These are phyloP conservation scores for Coix lacrymajobi DNA, from an alignment of 176 grass and related monocot genomes.

Conservation along the genomic window DNA sequence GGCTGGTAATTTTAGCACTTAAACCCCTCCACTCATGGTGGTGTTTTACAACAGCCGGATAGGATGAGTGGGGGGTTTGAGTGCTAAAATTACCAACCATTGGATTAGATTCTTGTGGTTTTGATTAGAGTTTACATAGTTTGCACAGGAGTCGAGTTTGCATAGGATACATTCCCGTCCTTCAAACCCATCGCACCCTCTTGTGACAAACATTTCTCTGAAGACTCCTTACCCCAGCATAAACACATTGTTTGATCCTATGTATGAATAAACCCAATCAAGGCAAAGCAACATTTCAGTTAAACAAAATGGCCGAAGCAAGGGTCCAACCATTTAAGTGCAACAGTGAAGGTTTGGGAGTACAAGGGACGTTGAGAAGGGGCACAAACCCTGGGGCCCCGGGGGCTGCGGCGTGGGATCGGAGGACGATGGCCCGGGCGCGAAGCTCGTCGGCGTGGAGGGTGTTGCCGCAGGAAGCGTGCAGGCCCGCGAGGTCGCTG, in stretches of 20 bases:
- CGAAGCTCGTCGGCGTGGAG: constrained; percentile 69
- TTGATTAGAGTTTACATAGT: too few relatives aligned
- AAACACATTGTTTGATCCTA: background rate
- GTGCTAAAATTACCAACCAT: too few relatives aligned
- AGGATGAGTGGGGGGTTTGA: too few relatives aligned
- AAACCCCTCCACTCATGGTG: too few relatives aligned
- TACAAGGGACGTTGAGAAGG: background rate
- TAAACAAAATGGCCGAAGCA: background rate
- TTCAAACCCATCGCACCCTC: background rate
- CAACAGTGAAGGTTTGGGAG: background rate
- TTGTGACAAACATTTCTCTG: constrained; percentile 23
- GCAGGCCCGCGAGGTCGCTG: constrained; percentile 63
- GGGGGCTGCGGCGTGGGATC: constrained; percentile 23
- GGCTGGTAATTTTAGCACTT: too few relatives aligned
- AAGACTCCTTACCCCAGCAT: constrained; percentile 17
- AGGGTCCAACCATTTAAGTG: background rate
- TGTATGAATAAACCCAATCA: background rate
- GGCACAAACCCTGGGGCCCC: constrained; percentile 38
- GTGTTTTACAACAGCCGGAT: too few relatives aligned
- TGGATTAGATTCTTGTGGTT: too few relatives aligned
- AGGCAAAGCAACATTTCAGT: background rate
- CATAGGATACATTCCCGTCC: too few relatives aligned
- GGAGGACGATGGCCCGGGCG: constrained; percentile 56
- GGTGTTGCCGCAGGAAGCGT: constrained; percentile 55
- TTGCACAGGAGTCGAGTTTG: too few relatives aligned